Conservation (phyloP, 2,329 filamentous ascomycete species). For the Penicillium brasilianum region DNA sequence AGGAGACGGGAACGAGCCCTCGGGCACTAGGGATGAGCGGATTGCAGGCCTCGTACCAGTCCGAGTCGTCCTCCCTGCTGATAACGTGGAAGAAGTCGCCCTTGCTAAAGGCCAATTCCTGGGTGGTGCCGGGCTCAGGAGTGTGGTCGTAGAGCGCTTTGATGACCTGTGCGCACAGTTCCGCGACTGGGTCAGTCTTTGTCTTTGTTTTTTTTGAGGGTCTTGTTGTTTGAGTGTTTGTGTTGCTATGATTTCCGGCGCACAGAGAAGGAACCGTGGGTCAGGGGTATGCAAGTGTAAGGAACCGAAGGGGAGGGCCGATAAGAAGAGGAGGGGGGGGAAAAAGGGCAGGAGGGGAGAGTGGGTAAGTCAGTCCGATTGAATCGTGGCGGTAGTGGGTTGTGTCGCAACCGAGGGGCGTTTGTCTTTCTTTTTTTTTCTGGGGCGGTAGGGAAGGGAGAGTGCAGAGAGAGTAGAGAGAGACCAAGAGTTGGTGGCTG, state of each 20-base stretch:
- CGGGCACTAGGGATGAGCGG: constrained; percentile 81
- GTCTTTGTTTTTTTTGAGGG: too few relatives aligned
- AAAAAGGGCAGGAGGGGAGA: not conserved
- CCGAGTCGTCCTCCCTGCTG: constrained; percentile 86
- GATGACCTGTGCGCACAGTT: constrained; percentile 72
- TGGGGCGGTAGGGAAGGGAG: not conserved
- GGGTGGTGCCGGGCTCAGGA: constrained; percentile 67
- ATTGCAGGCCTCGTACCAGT: constrained; percentile 99
- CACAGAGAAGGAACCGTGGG: constrained; percentile 11
- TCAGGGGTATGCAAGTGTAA: not conserved
- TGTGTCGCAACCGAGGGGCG: constrained; percentile 6
- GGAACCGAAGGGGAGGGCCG: constrained; percentile 2
- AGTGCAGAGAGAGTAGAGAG: too few relatives aligned
- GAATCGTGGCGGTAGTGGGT: constrained; percentile 4
- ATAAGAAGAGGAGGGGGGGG: constrained; percentile 1
- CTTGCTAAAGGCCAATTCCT: constrained; percentile 88
- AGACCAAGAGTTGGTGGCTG: constrained; percentile 1
- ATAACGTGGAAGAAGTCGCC: constrained; percentile 99
- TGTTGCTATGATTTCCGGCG: not conserved
- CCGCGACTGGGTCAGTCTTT: not conserved
- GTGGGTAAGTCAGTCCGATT: not conserved
- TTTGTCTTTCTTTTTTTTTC: constrained; percentile 1
- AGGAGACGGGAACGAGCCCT: constrained; percentile 89
- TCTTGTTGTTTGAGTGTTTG: not conserved
- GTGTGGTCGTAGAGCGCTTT: constrained; percentile 94